Evolutionary conservation across 2,329 filamentous ascomycete species (phyloP).

Genomic region (Coleophoma crateriformis): DNA sequence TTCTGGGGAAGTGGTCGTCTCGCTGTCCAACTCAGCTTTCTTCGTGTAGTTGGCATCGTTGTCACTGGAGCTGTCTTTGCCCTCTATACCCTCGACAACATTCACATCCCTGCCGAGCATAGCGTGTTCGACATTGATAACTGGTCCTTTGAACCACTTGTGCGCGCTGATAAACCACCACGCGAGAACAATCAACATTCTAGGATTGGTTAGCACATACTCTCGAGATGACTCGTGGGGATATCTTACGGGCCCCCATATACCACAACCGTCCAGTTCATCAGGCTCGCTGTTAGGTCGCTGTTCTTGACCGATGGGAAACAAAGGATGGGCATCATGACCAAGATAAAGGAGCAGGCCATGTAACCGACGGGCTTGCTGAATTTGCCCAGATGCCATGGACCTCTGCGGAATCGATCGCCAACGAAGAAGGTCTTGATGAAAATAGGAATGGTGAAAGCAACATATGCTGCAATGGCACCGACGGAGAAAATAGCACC

Average conservation of each 20-base stretch:
- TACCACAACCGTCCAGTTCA: constrained; percentile 63
- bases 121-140: constrained; percentile 50
- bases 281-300: constrained; percentile 42
- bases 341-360: constrained; percentile 50
- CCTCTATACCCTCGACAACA: constrained; percentile 16
- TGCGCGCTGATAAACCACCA: constrained; percentile 58
- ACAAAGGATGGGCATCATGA: constrained; percentile 64
- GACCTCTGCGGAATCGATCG: constrained; percentile 54
- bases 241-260: constrained; percentile 46
- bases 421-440: constrained; percentile 55
- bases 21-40: constrained; percentile 13
- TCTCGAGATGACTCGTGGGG: too few relatives aligned
- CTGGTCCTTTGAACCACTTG: constrained; percentile 62
- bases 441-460: constrained; percentile 49
- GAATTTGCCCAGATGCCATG: constrained; percentile 59
- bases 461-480: constrained; percentile 58
- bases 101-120: constrained; percentile 22
- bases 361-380: constrained; percentile 48
- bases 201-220: constrained; percentile 9
- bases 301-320: constrained; percentile 49
- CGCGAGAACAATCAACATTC: constrained; percentile 45
- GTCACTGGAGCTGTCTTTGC: constrained; percentile 10
- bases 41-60: constrained; percentile 11
- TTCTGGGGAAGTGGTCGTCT: constrained; percentile 2
- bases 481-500: constrained; percentile 64